These are phyloP conservation scores for Hirschioporus abietinus DNA, from an alignment of 768 basidiomycete species.

Conservation along the genomic window DNA sequence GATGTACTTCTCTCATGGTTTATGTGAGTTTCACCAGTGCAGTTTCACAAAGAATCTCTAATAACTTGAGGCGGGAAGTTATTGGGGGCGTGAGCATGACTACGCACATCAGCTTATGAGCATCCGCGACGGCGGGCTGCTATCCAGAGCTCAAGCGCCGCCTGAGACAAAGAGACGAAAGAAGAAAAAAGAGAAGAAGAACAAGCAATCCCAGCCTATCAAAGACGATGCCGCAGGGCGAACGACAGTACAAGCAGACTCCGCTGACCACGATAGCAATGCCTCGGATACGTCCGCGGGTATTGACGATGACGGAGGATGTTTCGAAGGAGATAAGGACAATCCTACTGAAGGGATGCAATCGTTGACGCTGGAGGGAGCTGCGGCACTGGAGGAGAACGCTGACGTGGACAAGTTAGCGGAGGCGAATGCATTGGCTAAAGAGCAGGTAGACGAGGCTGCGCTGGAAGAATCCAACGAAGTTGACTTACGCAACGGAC, in stretches of 20 bases:
- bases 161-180: not conserved
- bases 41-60: too few species aligned
- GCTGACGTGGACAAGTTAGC: constrained; percentile 9
- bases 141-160: not conserved
- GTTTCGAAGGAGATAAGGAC: not conserved
- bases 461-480: constrained; percentile 11
- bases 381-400: constrained; percentile 1
- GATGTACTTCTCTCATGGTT: constrained; percentile 37
- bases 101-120: constrained; percentile 28
- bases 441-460: constrained; percentile 11
- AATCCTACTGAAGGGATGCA: not conserved
- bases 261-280: not conserved
- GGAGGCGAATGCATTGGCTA: constrained; percentile 7
- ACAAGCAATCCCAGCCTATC: not conserved
- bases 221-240: not conserved
- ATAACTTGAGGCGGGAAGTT: constrained; percentile 25
- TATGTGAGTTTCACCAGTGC: constrained; percentile 25
- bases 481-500: not conserved
- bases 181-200: constrained; percentile 7
- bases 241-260: constrained; percentile 8
- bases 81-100: constrained; percentile 37
- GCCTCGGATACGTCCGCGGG: not conserved
- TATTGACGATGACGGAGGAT: not conserved
- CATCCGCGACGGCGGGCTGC: constrained; percentile 37
- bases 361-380: constrained; percentile 2